Evolutionary conservation across 2,329 filamentous ascomycete species (phyloP), one percentile per base, ranked within the genome.

Genomic region (Alternaria angustiovoidea): DNA sequence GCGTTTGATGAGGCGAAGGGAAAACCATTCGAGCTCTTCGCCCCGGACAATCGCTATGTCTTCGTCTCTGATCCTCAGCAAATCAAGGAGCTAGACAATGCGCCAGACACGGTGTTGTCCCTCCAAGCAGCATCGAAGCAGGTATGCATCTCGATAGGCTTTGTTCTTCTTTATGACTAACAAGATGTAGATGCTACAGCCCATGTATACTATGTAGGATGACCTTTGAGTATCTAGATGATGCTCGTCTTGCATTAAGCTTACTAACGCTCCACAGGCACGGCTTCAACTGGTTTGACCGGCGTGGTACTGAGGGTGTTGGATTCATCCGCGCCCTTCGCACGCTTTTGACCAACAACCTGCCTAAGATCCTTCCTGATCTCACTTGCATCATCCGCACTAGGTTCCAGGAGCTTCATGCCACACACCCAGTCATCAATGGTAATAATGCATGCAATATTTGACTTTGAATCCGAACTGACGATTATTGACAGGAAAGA

Each of bases 261-360:
- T 30, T 18, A 47, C 64, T 57, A 58, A 12, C 71, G 68, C 32
- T 66, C 69, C 0, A 69, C 71, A 60, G 57, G 73, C 44, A 66
- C 18, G 66, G 69, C 7, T 75, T 76, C 60, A 69, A 77, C 41
- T 77, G 75, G 75, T 64, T 67, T 41, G 68, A 76, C 30, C 51
- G 44, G 1, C 48, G 71, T 26, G 72, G 73, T 5, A 66, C 59
- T 8, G 73, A 75, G 36, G 73, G 75, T 2, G 64, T 70, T 5
- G 67, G 65, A 0, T 74, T 76, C 24, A 55, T 73, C 11, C 52
- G 64, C 0, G 59, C 66, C 26, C 61, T 70, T 34, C 67, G 24
- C 36, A 71, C 67, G 0, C 57, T 71, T 0, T 42, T 76, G 12
- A 74, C 72, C 1, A 69, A 66, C 28, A 61, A 67, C 22, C 32